Base-by-base conservation (phyloP, 495 filamentous ascomycete genomes). In the Entonaema liquescens region DNA sequence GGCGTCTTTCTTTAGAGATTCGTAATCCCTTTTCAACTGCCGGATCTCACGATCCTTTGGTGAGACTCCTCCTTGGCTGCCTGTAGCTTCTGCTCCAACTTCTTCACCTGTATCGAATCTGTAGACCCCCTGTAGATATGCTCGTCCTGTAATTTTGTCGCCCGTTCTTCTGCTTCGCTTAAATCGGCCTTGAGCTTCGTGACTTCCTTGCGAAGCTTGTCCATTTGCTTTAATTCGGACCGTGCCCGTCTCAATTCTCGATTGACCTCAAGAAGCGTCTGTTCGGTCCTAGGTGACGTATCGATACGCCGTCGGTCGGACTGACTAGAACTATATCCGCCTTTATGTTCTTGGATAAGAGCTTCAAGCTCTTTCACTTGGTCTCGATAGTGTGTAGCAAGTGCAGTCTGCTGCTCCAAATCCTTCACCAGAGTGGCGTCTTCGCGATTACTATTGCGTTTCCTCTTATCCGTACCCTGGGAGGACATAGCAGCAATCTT, bases 321-420 rank as follows among this genome's bases (percentile, higher is more conserved):
- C n/a, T 54, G 59, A 28, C 71, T 77, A 19, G 72, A 74, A 7
- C 73, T 44, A 17, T 62, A 74, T 64, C 80, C 28, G 79, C 81
- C 71, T 68, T 81, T 38, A 75, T 80, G 62, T 71, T 84, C 72
- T 75, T 84, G 76, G 76, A 92, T 65, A 74, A 85, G 42, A 59
- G 70, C 64, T 76, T 89, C 82, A 79, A 94, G 79, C 44, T 87
- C 83, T 42, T 87, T 87, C 12, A 90, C 89, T 57, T 91, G 88
- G 38, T 86, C 81, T 70, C 89, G 91, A 76, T 92, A 92, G 49
- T 89, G 85, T 23, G 88, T 70, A 21, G 89, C 86, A n/a, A 93
- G 77, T 7, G 87, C 86, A 3, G 88, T 93, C 71, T 92, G 90
- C 67, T 88, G 86, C 52, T 85, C 84, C 21, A 93, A 81, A 35